Evolutionary conservation across 2,329 filamentous ascomycete genomes (phyloP).

Genomic region (Lasiodiplodia gonubiensis): DNA sequence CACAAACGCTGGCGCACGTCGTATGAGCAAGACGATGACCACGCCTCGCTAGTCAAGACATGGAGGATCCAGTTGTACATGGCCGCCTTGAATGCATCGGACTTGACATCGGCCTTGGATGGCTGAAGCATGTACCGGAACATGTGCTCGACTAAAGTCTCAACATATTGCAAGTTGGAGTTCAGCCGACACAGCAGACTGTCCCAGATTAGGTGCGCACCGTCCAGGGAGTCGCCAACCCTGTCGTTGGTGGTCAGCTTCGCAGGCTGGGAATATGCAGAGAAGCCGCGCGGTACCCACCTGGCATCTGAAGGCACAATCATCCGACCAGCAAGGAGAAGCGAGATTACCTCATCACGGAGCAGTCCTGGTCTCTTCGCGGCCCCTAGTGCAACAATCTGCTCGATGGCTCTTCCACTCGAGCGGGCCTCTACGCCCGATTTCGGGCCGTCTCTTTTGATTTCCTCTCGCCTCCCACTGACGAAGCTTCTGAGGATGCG

Average conservation of each 20-base stretch:
- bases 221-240: constrained; percentile 18
- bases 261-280: constrained; percentile 20
- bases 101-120: constrained; percentile 30
- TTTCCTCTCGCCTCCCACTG: constrained; percentile 20
- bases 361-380: constrained; percentile 1
- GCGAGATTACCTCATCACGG: constrained; percentile 22
- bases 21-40: constrained; percentile 37
- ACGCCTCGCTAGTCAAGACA: constrained; percentile 49
- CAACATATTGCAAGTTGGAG: constrained; percentile 32
- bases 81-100: constrained; percentile 24
- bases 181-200: constrained; percentile 46
- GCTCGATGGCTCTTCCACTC: neutral
- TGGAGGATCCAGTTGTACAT: constrained; percentile 57
- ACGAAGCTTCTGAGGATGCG: constrained; percentile 25
- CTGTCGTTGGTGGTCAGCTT: constrained; percentile 19
- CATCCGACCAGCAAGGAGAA: constrained; percentile 27
- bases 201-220: constrained; percentile 53
- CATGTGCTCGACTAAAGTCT: constrained; percentile 48
- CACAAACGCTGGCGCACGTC: constrained; percentile 18
- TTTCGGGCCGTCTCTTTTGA: constrained; percentile 25
- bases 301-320: constrained; percentile 25
- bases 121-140: constrained; percentile 40
- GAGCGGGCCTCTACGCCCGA: constrained; percentile 22
- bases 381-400: constrained; percentile 14
- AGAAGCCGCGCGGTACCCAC: constrained; percentile 12